Evolutionary conservation across 192 early-diverging fungal species (phyloP), one percentile per base, ranked within the genome.

Genomic region (Backusella sp.): DNA sequence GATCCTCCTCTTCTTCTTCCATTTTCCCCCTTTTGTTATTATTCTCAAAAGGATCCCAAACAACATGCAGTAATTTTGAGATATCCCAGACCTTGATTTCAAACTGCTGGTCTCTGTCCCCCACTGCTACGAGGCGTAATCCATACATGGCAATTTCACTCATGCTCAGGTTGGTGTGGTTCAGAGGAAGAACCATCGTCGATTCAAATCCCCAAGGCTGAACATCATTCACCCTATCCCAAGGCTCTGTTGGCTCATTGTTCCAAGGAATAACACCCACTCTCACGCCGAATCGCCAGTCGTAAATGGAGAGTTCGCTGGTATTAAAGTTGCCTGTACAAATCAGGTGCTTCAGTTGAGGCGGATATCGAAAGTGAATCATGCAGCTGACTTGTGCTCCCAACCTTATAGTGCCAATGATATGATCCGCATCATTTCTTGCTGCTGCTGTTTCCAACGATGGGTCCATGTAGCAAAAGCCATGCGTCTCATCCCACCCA

Each of bases 211-310:
- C 77, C 77, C 77, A 79, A 15, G 77, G 77, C 14, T 70, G 52
- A 19, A 74, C 41, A 42, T 73, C 72, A 3, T 46, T 30, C 12
- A 69, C 52, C 26, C 7, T 21, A 28, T 11, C 26, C 68, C 30
- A 28, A 28, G 23, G 12, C 19, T 21, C 44, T 8, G 44, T 28
- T 17, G 46, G 36, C 41, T 17, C 19, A 53, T 32, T 71, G 26
- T 23, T 66, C 78, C 80, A 77, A 7, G 80, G 80, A 49, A 82
- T 36, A 0, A 59, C 66, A 2, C 80, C 80, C 7, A 77, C 73
- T 36, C 69, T 74, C 8, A 77, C 35, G 5, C 80, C 80, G 67
- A 78, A 77, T 17, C 80, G 76, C 80, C 80, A 82, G 56, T 82
- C 80, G 23, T 75, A 82, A 34, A 82, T 46, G 17, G 80, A 70